phyloP scores from a whole-genome alignment of 2,329 filamentous ascomycete genomes.

The Penicillium psychrosexuale region DNA sequence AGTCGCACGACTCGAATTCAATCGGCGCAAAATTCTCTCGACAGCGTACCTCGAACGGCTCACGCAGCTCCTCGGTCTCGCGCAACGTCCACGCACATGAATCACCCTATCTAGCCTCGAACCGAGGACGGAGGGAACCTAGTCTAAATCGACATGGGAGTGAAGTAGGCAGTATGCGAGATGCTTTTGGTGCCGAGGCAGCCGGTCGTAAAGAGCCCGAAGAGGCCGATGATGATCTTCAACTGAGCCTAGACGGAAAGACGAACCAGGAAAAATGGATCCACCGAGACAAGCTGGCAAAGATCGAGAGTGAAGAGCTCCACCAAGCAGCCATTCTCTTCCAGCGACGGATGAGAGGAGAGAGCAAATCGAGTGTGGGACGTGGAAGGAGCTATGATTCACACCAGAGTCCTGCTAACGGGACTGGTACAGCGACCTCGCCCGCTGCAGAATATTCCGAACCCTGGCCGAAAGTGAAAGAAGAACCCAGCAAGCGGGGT shows the following conservation, averaged over 20 bases:
- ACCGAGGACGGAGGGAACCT: conserved; percentile 34
- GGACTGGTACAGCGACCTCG: conserved; percentile 23
- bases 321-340: conserved; percentile 48
- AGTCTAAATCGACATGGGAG: conserved; percentile 38
- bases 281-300: conserved; percentile 50
- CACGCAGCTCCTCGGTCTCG: conserved; percentile 40
- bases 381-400: conserved; percentile 40
- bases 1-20: conserved; percentile 38
- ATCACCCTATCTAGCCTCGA: conserved; percentile 24
- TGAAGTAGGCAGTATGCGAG: conserved; percentile 39
- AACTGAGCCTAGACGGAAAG: conserved; percentile 13
- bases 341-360: conserved; percentile 37
- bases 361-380: conserved; percentile 35
- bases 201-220: conserved; percentile 14
- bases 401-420: conserved; percentile 30
- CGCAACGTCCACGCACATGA: conserved; percentile 32
- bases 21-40: conserved; percentile 27
- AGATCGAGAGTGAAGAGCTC: conserved; percentile 51
- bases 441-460: conserved; percentile 31
- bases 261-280: conserved; percentile 48
- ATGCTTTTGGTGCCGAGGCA: conserved; percentile 28
- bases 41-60: conserved; percentile 36
- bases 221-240: conserved; percentile 20
- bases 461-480: conserved; percentile 35
- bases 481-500: conserved; percentile 38